Evolutionary conservation across 345 rosid genomes (phyloP).

Genomic region (Lepidium didymum): DNA sequence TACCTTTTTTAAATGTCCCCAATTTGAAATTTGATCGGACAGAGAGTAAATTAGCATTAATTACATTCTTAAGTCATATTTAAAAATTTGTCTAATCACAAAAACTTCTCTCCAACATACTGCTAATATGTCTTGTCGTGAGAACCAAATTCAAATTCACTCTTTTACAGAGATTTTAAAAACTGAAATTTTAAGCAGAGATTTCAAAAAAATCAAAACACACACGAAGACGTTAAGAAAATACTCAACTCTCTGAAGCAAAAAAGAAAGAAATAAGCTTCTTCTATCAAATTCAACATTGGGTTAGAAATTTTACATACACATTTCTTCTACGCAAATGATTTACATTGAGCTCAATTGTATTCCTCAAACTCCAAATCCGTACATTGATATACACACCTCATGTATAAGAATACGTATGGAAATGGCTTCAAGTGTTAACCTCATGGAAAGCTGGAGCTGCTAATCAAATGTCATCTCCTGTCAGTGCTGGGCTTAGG

Average conservation of each 20-base stretch:
- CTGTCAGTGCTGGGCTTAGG: slow-evolving; percentile 18
- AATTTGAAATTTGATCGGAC: background rate
- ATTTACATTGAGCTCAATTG: background rate
- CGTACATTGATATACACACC: background rate
- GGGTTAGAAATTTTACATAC: slow-evolving; percentile 2
- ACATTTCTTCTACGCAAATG: slow-evolving; percentile 1
- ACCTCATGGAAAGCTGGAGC: background rate
- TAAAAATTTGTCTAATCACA: too few relatives aligned
- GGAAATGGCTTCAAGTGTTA: background rate
- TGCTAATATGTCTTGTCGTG: too few relatives aligned
- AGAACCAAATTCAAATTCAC: too few relatives aligned
- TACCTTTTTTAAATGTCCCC: background rate
- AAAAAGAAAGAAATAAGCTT: background rate
- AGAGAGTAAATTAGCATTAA: too few relatives aligned
- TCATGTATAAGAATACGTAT: background rate
- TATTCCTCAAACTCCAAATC: background rate
- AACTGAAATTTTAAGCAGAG: background rate
- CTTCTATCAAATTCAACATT: slow-evolving; percentile 17
- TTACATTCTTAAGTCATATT: too few relatives aligned
- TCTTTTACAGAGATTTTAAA: too few relatives aligned
- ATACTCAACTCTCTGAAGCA: slow-evolving; percentile 12
- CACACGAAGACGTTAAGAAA: background rate
- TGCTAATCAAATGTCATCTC: slow-evolving; percentile 13
- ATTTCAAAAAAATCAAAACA: background rate
- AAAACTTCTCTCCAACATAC: too few relatives aligned